These are phyloP conservation scores for Anthracocystis panici-leucophaei DNA, from an alignment of 1,284 basidiomycete genomes.

Conservation along the genomic window DNA sequence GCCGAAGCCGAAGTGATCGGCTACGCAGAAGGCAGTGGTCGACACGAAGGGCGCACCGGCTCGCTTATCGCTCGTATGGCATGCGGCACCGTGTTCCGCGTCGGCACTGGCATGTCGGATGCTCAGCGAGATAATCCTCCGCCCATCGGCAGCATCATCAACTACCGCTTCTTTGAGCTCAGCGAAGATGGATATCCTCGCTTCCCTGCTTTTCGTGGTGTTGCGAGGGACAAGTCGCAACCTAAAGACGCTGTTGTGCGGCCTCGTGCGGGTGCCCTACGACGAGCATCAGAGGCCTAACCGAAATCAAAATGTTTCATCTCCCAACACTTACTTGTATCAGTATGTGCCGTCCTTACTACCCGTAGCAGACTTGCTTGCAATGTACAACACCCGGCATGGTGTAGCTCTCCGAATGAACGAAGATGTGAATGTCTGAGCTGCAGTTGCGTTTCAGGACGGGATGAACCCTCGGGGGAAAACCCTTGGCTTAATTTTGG, in stretches of 20 bases:
- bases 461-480: no score
- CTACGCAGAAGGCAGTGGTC: slow-evolving; percentile 75
- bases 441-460: no score
- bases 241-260: slow-evolving; percentile 57
- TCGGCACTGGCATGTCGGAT: slow-evolving; percentile 65
- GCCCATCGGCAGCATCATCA: slow-evolving; percentile 75
- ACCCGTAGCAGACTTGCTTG: neutral
- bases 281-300: slow-evolving; percentile 15
- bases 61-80: slow-evolving; percentile 77
- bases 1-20: slow-evolving; percentile 77
- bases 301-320: neutral
- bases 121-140: slow-evolving; percentile 56
- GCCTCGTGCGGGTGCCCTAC: slow-evolving; percentile 18
- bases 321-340: neutral
- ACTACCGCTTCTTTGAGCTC: slow-evolving; percentile 77
- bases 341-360: neutral
- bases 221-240: slow-evolving; percentile 67
- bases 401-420: neutral
- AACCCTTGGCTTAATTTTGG: no score
- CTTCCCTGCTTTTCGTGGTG: slow-evolving; percentile 76
- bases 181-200: slow-evolving; percentile 73
- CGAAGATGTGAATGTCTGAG: no score
- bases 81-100: slow-evolving; percentile 72
- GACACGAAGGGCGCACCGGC: slow-evolving; percentile 74
- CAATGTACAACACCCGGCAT: neutral